Evolutionary conservation across 495 filamentous ascomycete genomes (phyloP), one percentile per base, ranked within the genome.

Genomic region (Xylaria grammica): DNA sequence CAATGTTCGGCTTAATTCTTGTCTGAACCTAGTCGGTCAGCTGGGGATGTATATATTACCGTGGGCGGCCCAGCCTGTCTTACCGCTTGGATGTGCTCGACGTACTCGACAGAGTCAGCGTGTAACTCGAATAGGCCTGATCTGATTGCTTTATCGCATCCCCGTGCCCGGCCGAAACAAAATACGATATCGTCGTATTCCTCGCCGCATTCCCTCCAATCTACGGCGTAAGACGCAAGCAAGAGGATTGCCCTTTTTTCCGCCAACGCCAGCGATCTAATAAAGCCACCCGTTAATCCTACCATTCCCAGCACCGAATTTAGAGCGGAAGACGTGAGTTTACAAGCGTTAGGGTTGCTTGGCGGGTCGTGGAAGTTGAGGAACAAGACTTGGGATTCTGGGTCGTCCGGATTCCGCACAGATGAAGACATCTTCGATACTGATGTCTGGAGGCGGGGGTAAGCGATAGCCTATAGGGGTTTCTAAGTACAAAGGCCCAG

Each of bases 131-230:
- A 10, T 13, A 55, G 8, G 22, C 54, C 54, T 2, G 54, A 42
- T 34, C 29, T 15, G 4, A 22, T 1, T 7, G 36, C n/a, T n/a
- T 57, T 57, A 44, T 57, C 54, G 11, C 2, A 6, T 29, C 20
- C 15, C 2, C 36, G 17, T 11, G 20, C 2, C 8, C 38, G 36
- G 1, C 36, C 3, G 32, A 44, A 44, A 44, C 54, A 57, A 9
- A 44, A 42, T 44, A 34, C 17, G 22, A 57, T 55, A 9, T 57
- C 36, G 8, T 57, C 27, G 1, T 42, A 57, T 44, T 57, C 54
- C 17, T 27, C 8, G 20, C 2, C 0, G 11, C 54, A 57, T 6
- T 36, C 17, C 45, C 54, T 27, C 38, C 54, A 57, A 9, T 45
- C 54, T 4, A 57, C 54, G 1, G 54, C 54, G 10, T 57, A 19